A percentile compares a stretch with the other conserved stretches of the same genome.
These are phyloP conservation scores for Tritrichomonas musculus DNA, from an alignment of 208 protist species.

Conservation along the genomic window DNA sequence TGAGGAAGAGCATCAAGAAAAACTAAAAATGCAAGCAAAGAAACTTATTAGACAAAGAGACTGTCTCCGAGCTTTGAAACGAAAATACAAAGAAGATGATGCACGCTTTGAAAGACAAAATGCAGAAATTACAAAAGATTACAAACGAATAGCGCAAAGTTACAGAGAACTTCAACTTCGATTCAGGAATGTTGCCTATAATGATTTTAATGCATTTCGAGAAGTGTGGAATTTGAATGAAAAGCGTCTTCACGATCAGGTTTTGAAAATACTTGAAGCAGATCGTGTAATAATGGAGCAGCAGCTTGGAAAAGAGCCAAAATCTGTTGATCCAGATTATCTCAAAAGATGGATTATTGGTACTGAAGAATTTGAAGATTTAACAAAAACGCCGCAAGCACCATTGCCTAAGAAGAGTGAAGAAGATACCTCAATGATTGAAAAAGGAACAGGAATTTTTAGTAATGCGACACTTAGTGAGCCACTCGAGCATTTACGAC, in stretches of 20 bases:
- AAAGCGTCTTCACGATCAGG: neutral
- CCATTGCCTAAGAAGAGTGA: neutral
- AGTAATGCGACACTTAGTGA: neutral
- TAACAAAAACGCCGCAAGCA: neutral
- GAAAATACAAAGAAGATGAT: neutral
- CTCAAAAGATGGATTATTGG: neutral
- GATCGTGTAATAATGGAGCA: conserved; percentile 21
- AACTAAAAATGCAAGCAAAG: neutral
- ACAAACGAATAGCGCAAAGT: neutral
- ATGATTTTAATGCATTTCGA: neutral
- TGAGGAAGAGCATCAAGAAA: neutral
- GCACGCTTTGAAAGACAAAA: neutral
- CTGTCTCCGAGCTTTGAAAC: neutral
- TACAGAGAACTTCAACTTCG: neutral
- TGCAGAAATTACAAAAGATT: conserved; percentile 13
- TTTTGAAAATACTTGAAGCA: neutral
- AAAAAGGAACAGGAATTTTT: conserved; percentile 1
- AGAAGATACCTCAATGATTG: neutral
- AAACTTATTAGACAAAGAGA: neutral
- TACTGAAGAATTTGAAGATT: neutral
- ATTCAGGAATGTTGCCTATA: conserved; percentile 13
- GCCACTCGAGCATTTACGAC: neutral
- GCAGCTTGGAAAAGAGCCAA: neutral
- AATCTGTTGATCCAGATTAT: neutral
- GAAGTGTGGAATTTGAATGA: conserved; percentile 26